Evolutionary conservation across 768 basidiomycete species (phyloP).

Genomic region (Russula lepida): DNA sequence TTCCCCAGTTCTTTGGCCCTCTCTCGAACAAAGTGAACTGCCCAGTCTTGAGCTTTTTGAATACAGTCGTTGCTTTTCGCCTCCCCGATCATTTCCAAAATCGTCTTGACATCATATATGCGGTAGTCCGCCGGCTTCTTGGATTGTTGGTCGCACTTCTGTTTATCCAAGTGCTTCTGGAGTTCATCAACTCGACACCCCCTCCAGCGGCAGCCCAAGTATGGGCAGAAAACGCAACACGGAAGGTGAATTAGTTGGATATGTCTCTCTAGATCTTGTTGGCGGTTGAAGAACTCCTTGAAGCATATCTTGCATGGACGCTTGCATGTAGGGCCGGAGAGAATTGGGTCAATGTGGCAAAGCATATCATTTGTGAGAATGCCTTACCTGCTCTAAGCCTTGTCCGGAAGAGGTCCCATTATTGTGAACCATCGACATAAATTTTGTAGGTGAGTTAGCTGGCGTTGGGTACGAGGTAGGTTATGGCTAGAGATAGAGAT

Average conservation of each 20-base stretch:
- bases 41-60: background rate
- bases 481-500: background rate
- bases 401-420: background rate
- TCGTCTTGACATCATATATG: background rate
- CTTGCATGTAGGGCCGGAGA: background rate
- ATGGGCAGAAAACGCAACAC: background rate
- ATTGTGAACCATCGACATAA: background rate
- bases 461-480: background rate
- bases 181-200: background rate
- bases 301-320: background rate
- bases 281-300: background rate
- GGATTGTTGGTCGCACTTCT: background rate
- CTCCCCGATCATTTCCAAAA: background rate
- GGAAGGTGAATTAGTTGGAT: background rate
- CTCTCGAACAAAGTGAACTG: background rate
- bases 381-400: background rate
- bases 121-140: background rate
- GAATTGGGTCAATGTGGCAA: background rate
- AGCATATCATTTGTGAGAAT: background rate
- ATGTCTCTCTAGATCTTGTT: background rate
- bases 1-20: background rate
- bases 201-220: background rate
- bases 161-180: background rate
- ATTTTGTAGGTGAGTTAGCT: background rate
- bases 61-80: background rate